A percentile compares a stretch with the other conserved stretches of the same genome.
Evolutionary conservation across 2,329 filamentous ascomycete genomes (phyloP).

Genomic region (Scedosporium aurantiacum): DNA sequence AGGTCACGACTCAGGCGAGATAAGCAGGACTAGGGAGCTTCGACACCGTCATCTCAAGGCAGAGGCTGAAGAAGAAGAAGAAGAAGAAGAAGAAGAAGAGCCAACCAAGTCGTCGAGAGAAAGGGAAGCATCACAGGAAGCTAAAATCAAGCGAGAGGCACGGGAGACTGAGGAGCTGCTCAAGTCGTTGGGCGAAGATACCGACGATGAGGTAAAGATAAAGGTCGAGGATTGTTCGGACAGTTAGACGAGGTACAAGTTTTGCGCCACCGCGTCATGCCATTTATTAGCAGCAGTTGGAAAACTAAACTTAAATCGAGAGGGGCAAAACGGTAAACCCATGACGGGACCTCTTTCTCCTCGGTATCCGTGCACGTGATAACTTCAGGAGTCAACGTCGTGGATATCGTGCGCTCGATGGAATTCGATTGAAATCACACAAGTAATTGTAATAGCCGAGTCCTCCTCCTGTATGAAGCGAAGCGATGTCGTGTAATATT

Average conservation of each 20-base stretch:
- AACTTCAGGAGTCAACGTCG: no score
- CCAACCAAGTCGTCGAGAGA: not conserved
- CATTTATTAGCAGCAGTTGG: not conserved
- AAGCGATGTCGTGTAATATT: no score
- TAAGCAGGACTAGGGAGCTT: not conserved
- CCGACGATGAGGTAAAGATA: slow-evolving; percentile 16
- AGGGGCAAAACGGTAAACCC: no score
- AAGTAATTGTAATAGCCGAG: no score
- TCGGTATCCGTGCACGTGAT: no score
- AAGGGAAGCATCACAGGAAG: not conserved
- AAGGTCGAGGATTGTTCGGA: slow-evolving; percentile 20
- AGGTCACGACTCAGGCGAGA: not conserved
- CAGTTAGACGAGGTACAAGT: not conserved
- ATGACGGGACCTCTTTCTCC: no score
- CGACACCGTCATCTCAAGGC: not conserved
- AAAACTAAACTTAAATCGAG: no score
- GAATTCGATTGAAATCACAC: no score
- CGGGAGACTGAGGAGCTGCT: slow-evolving; percentile 9
- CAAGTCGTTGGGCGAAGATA: slow-evolving; percentile 11
- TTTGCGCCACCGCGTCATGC: not conserved
- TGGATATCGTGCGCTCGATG: no score
- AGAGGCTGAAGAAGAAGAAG: not conserved
- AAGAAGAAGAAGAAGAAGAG: slow-evolving; percentile 1
- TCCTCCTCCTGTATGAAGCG: no score
- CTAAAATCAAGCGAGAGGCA: not conserved